Evolutionary conservation across 306 rosid species (phyloP), one percentile per base, ranked within the genome.

Genomic region (Dryas alaskensis): DNA sequence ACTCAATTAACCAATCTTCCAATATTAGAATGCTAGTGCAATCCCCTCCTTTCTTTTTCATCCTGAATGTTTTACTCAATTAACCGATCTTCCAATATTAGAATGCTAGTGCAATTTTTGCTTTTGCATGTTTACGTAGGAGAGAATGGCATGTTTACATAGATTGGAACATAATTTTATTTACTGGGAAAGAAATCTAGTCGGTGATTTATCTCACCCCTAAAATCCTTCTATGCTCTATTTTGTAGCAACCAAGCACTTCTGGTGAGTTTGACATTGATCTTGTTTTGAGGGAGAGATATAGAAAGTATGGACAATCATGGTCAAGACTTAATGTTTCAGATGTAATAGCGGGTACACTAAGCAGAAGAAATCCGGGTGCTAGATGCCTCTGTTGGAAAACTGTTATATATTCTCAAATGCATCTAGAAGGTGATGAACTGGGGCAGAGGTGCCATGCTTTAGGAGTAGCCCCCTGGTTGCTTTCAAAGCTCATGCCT

Each of bases 311-410:
- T 79, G 87, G 81, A 76, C 73, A 81, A 69, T 94, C 97, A 48
- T 76, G 82, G 89, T 88, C 93, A 61, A 82, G 84, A 72, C 87
- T 92, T 73, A 86, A 92, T 84, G 89, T 94, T 79, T 92, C 99
- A 51, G 88, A 88, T 54, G 82, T 84, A 66, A 80, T 83, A 74
- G 92, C 78, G 3, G 86, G 60, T 77, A 84, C 68, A 69, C 81
- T 94, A 19, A 74, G 86, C 83, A 58, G 83, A 76, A 88, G 85
- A 87, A 88, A 92, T 64, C 81, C 86, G 27, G 84, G 82, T 42
- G 84, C 80, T 55, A 82, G 83, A 80, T 89, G 96, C 81, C 72
- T 94, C 64, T 88, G 96, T 83, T 94, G 99, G 99, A 94, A 94
- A 84, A 67, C 89, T 61, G 60, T 88, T 76, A 47, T 94, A 47